Base-by-base conservation (phyloP, 306 rosid species). In the Castanea mollissima region DNA sequence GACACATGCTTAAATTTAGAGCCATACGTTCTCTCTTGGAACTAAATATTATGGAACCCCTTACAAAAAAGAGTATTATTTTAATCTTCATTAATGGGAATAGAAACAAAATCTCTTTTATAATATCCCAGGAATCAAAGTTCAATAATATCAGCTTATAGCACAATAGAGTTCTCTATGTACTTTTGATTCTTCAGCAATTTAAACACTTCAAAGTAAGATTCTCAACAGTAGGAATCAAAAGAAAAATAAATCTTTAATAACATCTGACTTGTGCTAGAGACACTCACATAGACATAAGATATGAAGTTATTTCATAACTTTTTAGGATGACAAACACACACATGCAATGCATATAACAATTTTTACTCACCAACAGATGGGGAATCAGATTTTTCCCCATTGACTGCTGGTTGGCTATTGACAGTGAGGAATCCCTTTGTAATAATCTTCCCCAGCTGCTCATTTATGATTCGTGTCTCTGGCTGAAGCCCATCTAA, bases 351-450 rank as follows among this genome's bases (percentile, higher is more conserved):
- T 46, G 65, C 19, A 58, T 67, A 77, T 57, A 34, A 55, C 71
- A 46, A 11, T 74, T 75, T 75, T 49, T 78, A 87, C 92, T 68
- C 85, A 95, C 99, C 99, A 74, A 93, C 97, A 75, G 85, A 69
- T 59, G 89, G 88, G 15, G 98, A 91, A 83, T 89, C 94, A 82
- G 99, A 95, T 80, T 82, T 91, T 83, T 93, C 97, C 82, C 96
- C 98, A 41, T 93, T 90, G 63, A 93, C 92, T 15, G 99, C 92
- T 55, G 98, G 99, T 85, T 95, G 99, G 90, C 99, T 95, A 85
- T 95, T 95, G 82, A 95, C 89, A 73, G 99, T 88, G 79, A 95
- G 98, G 87, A 90, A 93, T 69, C 99, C 99, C 81, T 89, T 90
- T 0, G 49, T 14, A 85, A 86, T 95, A 69, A 95, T 85, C 80